Base-by-base conservation (phyloP, 1,284 basidiomycete species). In the Xanthoconium separans region DNA sequence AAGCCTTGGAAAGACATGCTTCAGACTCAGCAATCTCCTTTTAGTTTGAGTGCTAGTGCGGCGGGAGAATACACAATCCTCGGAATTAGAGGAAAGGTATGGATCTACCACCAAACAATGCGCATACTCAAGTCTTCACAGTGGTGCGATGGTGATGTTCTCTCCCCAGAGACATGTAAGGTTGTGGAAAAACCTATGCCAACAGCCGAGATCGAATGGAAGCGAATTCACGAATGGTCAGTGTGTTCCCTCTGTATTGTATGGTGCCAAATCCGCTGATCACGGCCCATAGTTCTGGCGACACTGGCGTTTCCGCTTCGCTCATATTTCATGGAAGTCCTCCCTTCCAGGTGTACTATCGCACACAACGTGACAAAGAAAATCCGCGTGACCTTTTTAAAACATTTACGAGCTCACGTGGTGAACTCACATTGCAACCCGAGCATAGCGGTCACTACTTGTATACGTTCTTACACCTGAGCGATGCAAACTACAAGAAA, bases 211-310 rank as follows among this genome's bases (percentile, higher is more conserved):
- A 92, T 97, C 59, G 83, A 89, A 67, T 94, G 95, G 81, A 89
- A 87, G 64, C 87, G 89, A 50, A 90, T 98, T 60, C 91, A 95
- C 62, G 96, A 95, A 75, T 94, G 93, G 92, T 90, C 62, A 54
- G 76, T 65, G 18, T 15, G 34, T 44, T 31, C 34, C 15, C 24
- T n/a, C 40, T 55, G 5, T 52, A 31, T 3, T 11, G 24, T 36
- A 55, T 41, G 45, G 53, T 42, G 58, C 37, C 6, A 15, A 15
- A 31, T 50, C 40, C 24, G 36, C 33, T 56, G 50, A 51, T 52
- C 8, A 33, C 36, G 6, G 2, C n/a, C 62, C 61, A 55, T 57
- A 98, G 95, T 69, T 94, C 93, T 34, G 93, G 95, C 13, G 94
- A 98, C 61, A 95, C 92, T 27, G 96, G 96, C 10, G 89, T 96